These are phyloP conservation scores for Talaromyces sp. DNA, from an alignment of 2,329 filamentous ascomycete species.

Conservation along the genomic window DNA sequence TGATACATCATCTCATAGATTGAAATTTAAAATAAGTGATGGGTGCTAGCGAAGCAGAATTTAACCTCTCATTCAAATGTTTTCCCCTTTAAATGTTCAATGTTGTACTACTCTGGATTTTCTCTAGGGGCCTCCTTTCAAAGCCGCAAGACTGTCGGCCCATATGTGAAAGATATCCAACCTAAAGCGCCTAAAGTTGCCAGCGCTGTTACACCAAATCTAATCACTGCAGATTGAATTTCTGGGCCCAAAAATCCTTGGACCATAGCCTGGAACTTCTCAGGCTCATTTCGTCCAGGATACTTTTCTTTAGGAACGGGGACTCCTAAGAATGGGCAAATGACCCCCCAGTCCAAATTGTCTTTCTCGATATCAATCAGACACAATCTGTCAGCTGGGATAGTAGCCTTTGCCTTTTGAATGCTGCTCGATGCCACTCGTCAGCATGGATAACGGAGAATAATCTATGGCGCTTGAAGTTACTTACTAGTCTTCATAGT, in stretches of 20 bases:
- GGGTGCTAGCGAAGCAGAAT: neutral
- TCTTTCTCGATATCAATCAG: constrained; percentile 23
- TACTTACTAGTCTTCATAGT: constrained; percentile 28
- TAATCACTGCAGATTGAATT: constrained; percentile 15
- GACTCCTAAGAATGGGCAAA: constrained; percentile 26
- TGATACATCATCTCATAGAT: too few relatives aligned
- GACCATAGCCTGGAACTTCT: constrained; percentile 21
- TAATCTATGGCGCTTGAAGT: neutral
- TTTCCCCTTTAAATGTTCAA: too few relatives aligned
- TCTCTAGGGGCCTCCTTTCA: neutral
- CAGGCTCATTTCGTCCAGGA: constrained; percentile 24
- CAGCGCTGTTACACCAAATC: constrained; percentile 12
- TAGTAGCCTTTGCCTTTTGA: constrained; percentile 17
- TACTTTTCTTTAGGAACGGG: constrained; percentile 24
- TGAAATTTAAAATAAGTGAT: too few relatives aligned
- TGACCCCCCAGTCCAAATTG: constrained; percentile 26
- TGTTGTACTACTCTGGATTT: neutral
- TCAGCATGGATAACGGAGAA: neutral
- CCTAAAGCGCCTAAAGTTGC: constrained; percentile 14
- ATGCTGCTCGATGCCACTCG: constrained; percentile 16
- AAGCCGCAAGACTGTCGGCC: constrained; percentile 5
- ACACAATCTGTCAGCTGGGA: constrained; percentile 24
- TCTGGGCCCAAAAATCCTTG: constrained; percentile 13
- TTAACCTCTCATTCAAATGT: neutral
- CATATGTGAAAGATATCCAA: constrained; percentile 14